phyloP scores from a whole-genome alignment of 2,329 filamentous ascomycete genomes.

The Penicillium sp. region DNA sequence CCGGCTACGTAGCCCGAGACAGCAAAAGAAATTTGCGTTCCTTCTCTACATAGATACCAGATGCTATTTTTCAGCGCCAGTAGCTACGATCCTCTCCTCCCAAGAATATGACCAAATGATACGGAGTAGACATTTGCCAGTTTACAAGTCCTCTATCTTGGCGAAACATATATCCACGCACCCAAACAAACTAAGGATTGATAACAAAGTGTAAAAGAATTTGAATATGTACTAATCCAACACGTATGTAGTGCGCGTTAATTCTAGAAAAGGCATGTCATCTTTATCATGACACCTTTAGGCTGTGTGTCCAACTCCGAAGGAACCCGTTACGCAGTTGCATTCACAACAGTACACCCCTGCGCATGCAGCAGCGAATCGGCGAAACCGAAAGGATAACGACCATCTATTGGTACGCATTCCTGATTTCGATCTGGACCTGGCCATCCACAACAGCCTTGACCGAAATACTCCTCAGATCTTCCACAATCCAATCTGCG shows the following conservation, averaged over 20 bases:
- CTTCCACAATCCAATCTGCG: constrained; percentile 84
- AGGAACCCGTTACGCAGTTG: neutral
- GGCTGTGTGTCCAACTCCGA: neutral
- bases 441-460: constrained; percentile 54
- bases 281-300: neutral
- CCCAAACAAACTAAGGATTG: neutral
- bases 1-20: neutral
- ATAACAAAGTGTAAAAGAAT: neutral
- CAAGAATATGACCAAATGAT: too few species aligned
- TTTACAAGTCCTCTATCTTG: neutral
- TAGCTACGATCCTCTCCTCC: neutral
- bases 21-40: neutral
- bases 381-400: neutral
- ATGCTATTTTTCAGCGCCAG: neutral
- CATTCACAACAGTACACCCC: neutral
- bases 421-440: constrained; percentile 65
- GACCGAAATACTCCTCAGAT: constrained; percentile 71
- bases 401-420: constrained; percentile 49
- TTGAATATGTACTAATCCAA: neutral
- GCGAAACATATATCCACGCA: neutral
- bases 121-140: neutral
- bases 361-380: neutral
- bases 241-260: neutral
- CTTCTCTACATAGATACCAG: neutral
- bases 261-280: neutral